A percentile compares a stretch with the other conserved stretches of the same genome.
Evolutionary conservation across 2,329 filamentous ascomycete species (phyloP).

Genomic region (Hirsutella minnesotensis): DNA sequence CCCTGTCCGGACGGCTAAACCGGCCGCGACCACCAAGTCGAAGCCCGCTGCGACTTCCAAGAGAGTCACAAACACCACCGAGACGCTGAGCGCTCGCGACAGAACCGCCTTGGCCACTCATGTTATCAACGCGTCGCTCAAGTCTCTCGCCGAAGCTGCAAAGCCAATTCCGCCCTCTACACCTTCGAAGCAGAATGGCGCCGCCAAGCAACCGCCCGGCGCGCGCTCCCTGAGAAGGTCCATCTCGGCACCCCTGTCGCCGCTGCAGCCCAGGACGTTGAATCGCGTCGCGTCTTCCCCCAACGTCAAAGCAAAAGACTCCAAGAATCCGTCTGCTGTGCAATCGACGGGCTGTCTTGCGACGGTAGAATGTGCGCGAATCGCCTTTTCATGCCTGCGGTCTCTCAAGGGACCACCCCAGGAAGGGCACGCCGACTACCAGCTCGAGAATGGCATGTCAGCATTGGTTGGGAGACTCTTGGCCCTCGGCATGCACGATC

Average conservation of each 20-base stretch:
- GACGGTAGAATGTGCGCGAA: slow-evolving; percentile 55
- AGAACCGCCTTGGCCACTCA: slow-evolving; percentile 59
- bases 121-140: slow-evolving; percentile 59
- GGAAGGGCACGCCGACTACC: slow-evolving; percentile 46
- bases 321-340: slow-evolving; percentile 14
- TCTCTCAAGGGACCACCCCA: slow-evolving; percentile 41
- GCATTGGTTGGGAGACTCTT: slow-evolving; percentile 57
- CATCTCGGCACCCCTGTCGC: slow-evolving; percentile 45
- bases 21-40: slow-evolving; percentile 11
- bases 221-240: slow-evolving; percentile 38
- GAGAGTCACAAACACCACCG: slow-evolving; percentile 10
- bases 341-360: slow-evolving; percentile 37
- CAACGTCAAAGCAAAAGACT: slow-evolving; percentile 20
- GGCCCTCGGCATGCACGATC: slow-evolving; percentile 49
- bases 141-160: slow-evolving; percentile 53
- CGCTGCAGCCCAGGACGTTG: slow-evolving; percentile 47
- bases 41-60: slow-evolving; percentile 11
- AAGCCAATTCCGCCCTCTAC: slow-evolving; percentile 31
- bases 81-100: slow-evolving; percentile 30
- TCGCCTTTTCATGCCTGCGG: slow-evolving; percentile 54
- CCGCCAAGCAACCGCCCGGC: slow-evolving; percentile 20
- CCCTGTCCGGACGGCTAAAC: slow-evolving; percentile 16
- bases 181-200: slow-evolving; percentile 21
- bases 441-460: slow-evolving; percentile 64
- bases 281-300: slow-evolving; percentile 49